Base-by-base conservation (phyloP, 345 rosid genomes). In the Salix viminalis region DNA sequence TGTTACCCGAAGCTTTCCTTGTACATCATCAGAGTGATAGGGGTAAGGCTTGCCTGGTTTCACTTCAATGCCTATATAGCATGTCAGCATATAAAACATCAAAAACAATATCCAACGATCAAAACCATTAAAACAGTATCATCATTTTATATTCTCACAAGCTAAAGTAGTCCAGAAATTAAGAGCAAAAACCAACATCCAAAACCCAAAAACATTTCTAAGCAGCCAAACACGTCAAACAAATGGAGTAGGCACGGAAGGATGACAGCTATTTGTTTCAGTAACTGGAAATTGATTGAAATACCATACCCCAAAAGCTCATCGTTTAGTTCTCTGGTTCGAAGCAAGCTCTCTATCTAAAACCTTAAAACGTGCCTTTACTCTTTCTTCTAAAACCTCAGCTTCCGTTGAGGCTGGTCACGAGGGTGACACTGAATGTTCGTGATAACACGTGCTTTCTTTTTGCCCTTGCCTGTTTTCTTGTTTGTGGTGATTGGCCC, bases 31-130 rank as follows among this genome's bases (percentile, higher is more conserved):
- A 2, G 92, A 92, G 74, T 84, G 81, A 74, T 82, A 89, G 56
- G 93, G 86, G 73, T 89, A 88, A 41, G 93, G 90, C 75, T 89
- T 87, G 44, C 91, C 97, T 13, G 99, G 96, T 86, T 92, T 90
- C 81, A 96, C 91, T 86, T 94, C 98, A 76, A 91, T 76, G 44
- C 98, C 98, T 91, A 81, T 16, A 76, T 58, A 64, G 54, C 8
- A 60, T 64, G 24, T 18, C 7, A 39, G 15, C 42, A 75, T 56
- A 70, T 30, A 28, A 15, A 52, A 68, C 32, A 50, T 26, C 37
- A 56, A 50, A 68, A 21, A 19, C 2, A 56, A 41, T 1, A 44
- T 48, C 26, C 48, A 15, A 30, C 30, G 65, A 26, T 2, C 16
- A 68, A 19, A 60, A 1, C 28, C 26, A 58, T n/a, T 58, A 58